These are phyloP conservation scores for Salix udensis DNA, from an alignment of 345 rosid genomes.

Conservation along the genomic window DNA sequence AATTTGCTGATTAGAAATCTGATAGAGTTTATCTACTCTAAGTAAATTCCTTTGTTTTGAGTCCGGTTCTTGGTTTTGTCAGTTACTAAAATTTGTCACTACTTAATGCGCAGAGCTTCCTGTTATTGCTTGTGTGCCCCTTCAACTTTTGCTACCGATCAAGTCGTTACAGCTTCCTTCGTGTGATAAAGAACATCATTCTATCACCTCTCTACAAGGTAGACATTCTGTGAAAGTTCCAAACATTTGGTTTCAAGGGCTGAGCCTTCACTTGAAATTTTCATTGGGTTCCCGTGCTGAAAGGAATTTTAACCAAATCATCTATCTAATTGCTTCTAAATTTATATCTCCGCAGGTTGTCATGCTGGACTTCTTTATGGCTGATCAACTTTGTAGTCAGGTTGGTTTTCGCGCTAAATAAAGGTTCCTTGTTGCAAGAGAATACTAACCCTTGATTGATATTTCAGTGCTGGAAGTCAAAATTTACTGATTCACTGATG, in stretches of 20 bases:
- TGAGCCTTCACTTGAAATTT: not conserved
- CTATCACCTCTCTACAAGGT: constrained; percentile 92
- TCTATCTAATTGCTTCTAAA: not conserved
- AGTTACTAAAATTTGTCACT: not conserved
- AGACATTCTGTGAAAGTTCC: not conserved
- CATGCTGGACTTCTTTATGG: constrained; percentile 99
- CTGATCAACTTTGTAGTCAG: constrained; percentile 98
- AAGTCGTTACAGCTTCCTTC: constrained; percentile 65
- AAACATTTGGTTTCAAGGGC: not conserved
- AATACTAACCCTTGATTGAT: not conserved
- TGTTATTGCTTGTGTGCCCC: constrained; percentile 65
- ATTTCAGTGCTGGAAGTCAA: not conserved
- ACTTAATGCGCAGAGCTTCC: constrained; percentile 45
- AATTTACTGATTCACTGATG: constrained; percentile 3
- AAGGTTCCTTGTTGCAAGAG: not conserved
- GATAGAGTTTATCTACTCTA: not conserved
- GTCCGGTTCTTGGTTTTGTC: not conserved
- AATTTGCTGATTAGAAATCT: constrained; percentile 14
- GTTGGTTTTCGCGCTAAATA: constrained; percentile 26
- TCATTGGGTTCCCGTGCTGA: not conserved
- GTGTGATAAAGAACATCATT: constrained; percentile 67
- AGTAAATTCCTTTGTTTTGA: not conserved
- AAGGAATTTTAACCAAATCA: not conserved
- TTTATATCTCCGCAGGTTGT: constrained; percentile 48
- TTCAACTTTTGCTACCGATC: constrained; percentile 70